These are phyloP conservation scores for Saposhnikovia divaricata DNA, from an alignment of 129 eudicot species.

Conservation along the genomic window DNA sequence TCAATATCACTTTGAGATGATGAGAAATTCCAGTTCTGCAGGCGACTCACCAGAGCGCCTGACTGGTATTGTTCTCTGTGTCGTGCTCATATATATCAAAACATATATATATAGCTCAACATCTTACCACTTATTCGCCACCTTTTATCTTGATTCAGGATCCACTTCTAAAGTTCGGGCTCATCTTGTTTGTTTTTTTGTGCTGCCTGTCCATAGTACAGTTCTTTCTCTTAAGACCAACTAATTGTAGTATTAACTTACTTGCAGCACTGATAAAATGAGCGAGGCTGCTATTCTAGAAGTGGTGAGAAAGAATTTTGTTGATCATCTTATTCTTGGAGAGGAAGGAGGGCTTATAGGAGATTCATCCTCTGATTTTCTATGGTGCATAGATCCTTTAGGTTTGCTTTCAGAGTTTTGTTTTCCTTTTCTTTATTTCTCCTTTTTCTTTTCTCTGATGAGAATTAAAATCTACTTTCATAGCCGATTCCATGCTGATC, in stretches of 20 bases:
- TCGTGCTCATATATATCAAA: neutral
- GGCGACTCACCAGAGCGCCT: neutral
- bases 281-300: constrained; percentile 81
- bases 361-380: constrained; percentile 91
- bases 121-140: neutral
- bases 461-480: neutral
- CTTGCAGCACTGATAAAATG: constrained; percentile 94
- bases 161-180: neutral
- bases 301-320: constrained; percentile 66
- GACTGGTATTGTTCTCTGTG: neutral
- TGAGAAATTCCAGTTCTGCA: neutral
- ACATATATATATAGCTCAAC: neutral
- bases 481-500: neutral
- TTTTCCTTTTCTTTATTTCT: neutral
- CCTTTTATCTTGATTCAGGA: neutral
- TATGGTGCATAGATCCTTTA: constrained; percentile 98
- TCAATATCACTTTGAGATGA: neutral
- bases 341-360: constrained; percentile 99
- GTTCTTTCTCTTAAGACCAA: neutral
- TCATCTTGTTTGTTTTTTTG: neutral
- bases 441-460: neutral
- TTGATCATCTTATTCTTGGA: constrained; percentile 91
- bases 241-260: constrained; percentile 13
- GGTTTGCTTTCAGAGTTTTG: constrained; percentile 36
- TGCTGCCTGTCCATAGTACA: neutral